Base-by-base conservation (phyloP, 305 asterid genomes). In the Fraxinus angustifolia region DNA sequence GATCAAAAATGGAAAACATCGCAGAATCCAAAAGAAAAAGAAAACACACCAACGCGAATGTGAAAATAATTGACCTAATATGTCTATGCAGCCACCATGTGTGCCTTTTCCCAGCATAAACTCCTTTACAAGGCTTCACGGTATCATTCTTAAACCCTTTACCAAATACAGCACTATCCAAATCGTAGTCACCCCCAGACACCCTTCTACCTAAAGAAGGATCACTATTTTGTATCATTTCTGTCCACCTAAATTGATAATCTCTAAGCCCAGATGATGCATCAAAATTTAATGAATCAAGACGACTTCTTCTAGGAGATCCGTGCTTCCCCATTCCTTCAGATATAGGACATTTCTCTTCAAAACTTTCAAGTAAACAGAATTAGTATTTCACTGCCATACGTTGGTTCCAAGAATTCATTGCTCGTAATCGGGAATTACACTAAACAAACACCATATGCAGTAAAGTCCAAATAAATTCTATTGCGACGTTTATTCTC, bases 1-100 rank as follows among this genome's bases (percentile, higher is more conserved):
- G 87, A 82, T 93, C 90, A 80, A 93, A 83, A 82, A 90, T 75
- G 33, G 94, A 90, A 85, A 84, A 88, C 90, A 92, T 73, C 50
- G 94, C 82, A 0, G 93, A 88, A 83, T 96, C 99, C 80, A 93
- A 78, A 23, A 88, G 68, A 78, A 83, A 84, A 76, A 94, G 84
- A 83, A 90, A 85, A 2, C 89, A 88, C 83, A 88, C 84, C 83
- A 94, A 79, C 88, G 82, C 12, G 35, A 93, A 82, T 12, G 94
- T 87, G 83, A 94, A 82, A 76, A 89, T 8, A 53, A 90, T 86
- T 5, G 92, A 85, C 86, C 83, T 86, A 34, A 90, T 34, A 83
- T 93, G 92, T 87, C 91, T 88, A 83, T 75, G 90, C 14, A 89
- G 88, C 91, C 92, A 86, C 90, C 93, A 79, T n/a, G 60, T 11